Conservation (phyloP, 2,329 filamentous ascomycete species). For the Cyclaneusma minus region DNA sequence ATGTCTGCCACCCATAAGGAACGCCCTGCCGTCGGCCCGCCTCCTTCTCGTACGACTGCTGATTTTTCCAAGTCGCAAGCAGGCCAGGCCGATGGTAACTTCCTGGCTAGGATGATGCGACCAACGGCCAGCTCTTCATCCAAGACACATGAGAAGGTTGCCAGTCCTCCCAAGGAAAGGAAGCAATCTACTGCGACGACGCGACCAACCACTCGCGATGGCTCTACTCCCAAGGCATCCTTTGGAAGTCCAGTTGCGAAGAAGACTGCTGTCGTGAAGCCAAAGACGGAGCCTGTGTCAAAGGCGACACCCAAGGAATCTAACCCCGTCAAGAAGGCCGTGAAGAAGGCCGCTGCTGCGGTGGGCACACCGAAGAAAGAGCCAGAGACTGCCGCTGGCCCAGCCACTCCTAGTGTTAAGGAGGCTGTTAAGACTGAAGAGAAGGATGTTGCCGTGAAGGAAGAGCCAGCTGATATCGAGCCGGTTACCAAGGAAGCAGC, state of each 20-base stretch:
- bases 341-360: conserved; percentile 11
- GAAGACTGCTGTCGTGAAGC: conserved; percentile 3
- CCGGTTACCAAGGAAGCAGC: conserved; percentile 3
- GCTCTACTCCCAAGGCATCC: conserved; percentile 4
- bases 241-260: conserved; percentile 3
- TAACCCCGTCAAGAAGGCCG: conserved; percentile 5
- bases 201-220: conserved; percentile 13
- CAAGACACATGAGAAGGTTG: conserved; percentile 49
- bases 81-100: conserved; percentile 48
- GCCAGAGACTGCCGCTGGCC: conserved; percentile 7
- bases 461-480: conserved; percentile 4
- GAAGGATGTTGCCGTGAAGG: conserved; percentile 8
- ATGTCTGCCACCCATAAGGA: conserved; percentile 11
- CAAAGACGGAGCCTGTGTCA: conserved; percentile 3
- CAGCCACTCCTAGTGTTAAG: conserved; percentile 10
- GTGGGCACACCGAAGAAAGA: conserved; percentile 7
- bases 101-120: conserved; percentile 70
- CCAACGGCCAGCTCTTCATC: conserved; percentile 55
- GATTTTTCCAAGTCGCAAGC: conserved; percentile 23
- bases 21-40: conserved; percentile 26
- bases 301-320: conserved; percentile 6
- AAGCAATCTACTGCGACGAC: conserved; percentile 12
- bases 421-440: conserved; percentile 11
- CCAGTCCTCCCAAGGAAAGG: conserved; percentile 28
- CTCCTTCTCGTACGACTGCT: neutral